Evolutionary conservation across 257 asterid genomes (phyloP).

Genomic region (Gentiana dahurica): DNA sequence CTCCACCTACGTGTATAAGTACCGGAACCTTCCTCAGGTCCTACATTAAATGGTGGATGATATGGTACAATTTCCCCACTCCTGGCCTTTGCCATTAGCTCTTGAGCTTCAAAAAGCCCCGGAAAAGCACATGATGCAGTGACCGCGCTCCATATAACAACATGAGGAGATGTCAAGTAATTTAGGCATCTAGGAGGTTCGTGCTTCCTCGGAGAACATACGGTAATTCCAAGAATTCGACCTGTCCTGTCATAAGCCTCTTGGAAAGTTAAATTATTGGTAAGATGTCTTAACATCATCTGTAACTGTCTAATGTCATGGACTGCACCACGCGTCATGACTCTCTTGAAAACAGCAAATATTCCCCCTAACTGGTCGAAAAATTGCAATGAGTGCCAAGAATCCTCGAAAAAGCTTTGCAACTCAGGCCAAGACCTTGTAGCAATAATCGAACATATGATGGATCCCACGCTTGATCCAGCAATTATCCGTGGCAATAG

Average conservation of each 20-base stretch:
- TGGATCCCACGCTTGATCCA: constrained; percentile 92
- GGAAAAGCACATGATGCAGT: constrained; percentile 98
- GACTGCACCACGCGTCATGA: constrained; percentile 78
- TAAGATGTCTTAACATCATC: constrained; percentile 64
- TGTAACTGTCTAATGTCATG: constrained; percentile 91
- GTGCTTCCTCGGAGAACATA: constrained; percentile 94
- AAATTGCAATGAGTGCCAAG: constrained; percentile 77
- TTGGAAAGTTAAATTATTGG: constrained; percentile 86
- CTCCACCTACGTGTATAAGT: constrained; percentile 83
- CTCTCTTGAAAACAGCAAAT: constrained; percentile 65
- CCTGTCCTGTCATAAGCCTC: constrained; percentile 99
- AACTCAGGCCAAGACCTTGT: constrained; percentile 97
- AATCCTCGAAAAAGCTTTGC: constrained; percentile 86
- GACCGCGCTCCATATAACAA: constrained; percentile 97
- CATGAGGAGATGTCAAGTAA: constrained; percentile 97
- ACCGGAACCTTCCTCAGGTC: constrained; percentile 65
- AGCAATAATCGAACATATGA: constrained; percentile 82
- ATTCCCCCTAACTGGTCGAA: constrained; percentile 80
- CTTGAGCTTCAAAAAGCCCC: constrained; percentile 95
- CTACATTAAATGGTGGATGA: constrained; percentile 93
- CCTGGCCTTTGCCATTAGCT: constrained; percentile 93
- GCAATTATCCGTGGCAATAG: constrained; percentile 88
- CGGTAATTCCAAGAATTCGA: constrained; percentile 77
- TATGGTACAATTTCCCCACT: constrained; percentile 89
- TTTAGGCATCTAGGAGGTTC: constrained; percentile 98